A percentile compares a stretch with the other conserved stretches of the same genome.
Conservation (phyloP, 805 yeast species). For the Schizosaccharomyces cryophilus region DNA sequence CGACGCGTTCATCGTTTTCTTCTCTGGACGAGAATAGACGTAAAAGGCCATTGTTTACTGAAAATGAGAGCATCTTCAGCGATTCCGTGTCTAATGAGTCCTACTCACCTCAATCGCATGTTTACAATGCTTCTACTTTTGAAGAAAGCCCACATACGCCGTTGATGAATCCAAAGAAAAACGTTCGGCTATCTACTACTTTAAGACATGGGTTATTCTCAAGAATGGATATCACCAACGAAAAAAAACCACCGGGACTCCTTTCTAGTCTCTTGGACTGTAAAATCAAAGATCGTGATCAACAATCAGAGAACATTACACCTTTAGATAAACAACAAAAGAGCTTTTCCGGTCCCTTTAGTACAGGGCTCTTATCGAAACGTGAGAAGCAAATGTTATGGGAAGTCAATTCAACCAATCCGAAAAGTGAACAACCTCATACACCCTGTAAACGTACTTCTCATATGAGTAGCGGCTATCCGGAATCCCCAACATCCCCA, state of each 20-base stretch:
- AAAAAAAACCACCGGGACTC: not conserved
- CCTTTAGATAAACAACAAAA: not conserved
- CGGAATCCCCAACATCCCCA: not conserved
- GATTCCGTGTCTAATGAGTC: too few relatives aligned
- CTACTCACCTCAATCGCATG: not conserved
- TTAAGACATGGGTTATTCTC: not conserved
- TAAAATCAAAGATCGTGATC: too few relatives aligned
- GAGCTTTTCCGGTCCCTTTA: not conserved
- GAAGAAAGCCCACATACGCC: not conserved
- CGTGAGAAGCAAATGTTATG: not conserved
- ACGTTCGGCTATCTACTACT: not conserved
- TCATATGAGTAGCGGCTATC: not conserved
- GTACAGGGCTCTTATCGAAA: not conserved
- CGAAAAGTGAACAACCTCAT: not conserved
- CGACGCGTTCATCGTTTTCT: not conserved
- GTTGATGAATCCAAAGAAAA: not conserved
- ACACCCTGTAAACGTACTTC: not conserved
- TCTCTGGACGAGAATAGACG: not conserved
- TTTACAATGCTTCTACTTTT: not conserved
- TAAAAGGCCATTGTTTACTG: too few relatives aligned
- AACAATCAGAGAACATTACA: not conserved
- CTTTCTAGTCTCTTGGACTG: too few relatives aligned
- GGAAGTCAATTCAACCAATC: not conserved
- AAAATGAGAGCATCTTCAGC: too few relatives aligned
- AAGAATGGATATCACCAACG: not conserved